Evolutionary conservation across 139 green algal species (phyloP).

Genomic region (Spirogloea muscicola): DNA sequence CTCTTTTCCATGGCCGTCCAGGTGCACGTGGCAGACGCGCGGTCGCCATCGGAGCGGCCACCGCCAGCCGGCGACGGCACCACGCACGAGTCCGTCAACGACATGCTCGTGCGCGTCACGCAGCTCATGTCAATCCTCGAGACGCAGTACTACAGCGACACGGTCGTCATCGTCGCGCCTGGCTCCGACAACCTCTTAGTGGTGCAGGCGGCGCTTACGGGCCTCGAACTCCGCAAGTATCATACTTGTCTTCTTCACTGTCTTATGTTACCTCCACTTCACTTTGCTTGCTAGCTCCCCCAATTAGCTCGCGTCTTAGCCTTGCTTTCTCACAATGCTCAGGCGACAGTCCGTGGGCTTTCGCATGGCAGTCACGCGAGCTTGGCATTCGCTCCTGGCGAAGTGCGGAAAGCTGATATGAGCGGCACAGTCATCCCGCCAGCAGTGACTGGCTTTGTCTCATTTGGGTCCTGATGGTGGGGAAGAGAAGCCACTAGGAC

Average conservation of each 20-base stretch:
- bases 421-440: conserved; percentile 4
- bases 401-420: conserved; percentile 13
- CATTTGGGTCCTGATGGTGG: too few species aligned
- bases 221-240: conserved; percentile 28
- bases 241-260: too few species aligned
- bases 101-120: conserved; percentile 38
- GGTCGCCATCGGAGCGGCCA: conserved; percentile 10
- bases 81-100: conserved; percentile 25
- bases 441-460: conserved; percentile 2
- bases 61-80: conserved; percentile 22
- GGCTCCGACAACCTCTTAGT: conserved; percentile 44
- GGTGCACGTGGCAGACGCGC: conserved; percentile 18
- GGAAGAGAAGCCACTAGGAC: too few species aligned
- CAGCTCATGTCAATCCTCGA: conserved; percentile 44
- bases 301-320: neutral
- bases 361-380: too few species aligned
- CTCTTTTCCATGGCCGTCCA: too few species aligned
- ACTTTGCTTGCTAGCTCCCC: neutral
- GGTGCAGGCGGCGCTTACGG: conserved; percentile 18
- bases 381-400: conserved; percentile 23
- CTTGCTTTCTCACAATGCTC: neutral
- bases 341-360: too few species aligned
- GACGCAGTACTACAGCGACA: conserved; percentile 30
- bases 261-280: too few species aligned
- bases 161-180: conserved; percentile 30